Percentiles rank a stretch among this genome's conserved stretches.
Conservation (phyloP, 225 moss, liverwort and hornwort species). For the Physcomitrium patens region DNA sequence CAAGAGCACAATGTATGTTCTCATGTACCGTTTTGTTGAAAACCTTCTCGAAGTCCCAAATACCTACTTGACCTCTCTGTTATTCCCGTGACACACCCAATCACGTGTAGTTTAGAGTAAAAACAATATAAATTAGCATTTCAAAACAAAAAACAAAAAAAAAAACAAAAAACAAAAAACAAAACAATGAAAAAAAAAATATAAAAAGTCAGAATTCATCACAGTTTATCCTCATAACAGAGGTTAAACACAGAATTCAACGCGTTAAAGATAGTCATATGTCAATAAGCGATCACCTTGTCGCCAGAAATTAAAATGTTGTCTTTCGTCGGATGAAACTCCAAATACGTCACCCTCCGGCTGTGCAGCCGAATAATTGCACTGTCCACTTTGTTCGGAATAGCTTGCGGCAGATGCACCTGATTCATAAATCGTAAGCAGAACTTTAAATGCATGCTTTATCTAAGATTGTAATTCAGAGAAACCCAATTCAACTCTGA, state of each 20-base stretch:
- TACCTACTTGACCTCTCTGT: constrained; percentile 88
- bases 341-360: constrained; percentile 73
- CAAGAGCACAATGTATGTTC: constrained; percentile 68
- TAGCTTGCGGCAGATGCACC: constrained; percentile 62
- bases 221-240: neutral
- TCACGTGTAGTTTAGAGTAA: neutral
- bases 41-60: constrained; percentile 81
- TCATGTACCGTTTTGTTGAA: constrained; percentile 76
- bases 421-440: constrained; percentile 24
- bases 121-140: neutral
- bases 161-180: neutral
- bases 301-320: constrained; percentile 78
- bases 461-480: neutral
- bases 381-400: constrained; percentile 71
- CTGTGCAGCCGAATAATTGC: constrained; percentile 78
- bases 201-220: too few relatives aligned
- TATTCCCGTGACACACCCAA: constrained; percentile 16
- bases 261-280: neutral
- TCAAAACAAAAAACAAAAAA: neutral
- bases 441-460: neutral
- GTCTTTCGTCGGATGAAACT: constrained; percentile 86
- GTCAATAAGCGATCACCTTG: constrained; percentile 52
- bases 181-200: too few relatives aligned
- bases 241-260: neutral
- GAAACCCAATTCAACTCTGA: neutral